phyloP scores from a whole-genome alignment of 1,284 basidiomycete species.

The Pascua guehoae region DNA sequence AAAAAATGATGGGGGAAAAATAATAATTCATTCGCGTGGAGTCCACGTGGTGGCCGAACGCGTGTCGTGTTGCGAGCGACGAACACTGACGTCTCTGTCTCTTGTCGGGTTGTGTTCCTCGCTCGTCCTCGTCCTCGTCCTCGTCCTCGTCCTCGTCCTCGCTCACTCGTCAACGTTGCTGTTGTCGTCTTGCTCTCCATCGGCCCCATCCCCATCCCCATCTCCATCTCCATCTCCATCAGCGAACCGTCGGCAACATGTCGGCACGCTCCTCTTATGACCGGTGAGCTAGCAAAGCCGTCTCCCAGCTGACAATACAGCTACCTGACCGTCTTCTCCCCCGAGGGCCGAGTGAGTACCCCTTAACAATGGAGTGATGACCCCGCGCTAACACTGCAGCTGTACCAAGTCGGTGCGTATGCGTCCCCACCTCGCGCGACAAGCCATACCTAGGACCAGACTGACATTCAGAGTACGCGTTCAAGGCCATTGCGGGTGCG shows the following conservation, averaged over 20 bases:
- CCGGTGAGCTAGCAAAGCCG: slow-evolving; percentile 29
- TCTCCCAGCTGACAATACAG: slow-evolving; percentile 28
- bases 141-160: no score
- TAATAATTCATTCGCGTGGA: slow-evolving; percentile 4
- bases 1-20: not conserved
- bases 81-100: slow-evolving; percentile 11
- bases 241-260: slow-evolving; percentile 20
- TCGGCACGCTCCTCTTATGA: slow-evolving; percentile 47
- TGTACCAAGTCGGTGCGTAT: slow-evolving; percentile 94
- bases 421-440: not conserved
- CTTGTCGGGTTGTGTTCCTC: not conserved
- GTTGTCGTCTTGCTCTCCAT: not conserved
- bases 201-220: not conserved
- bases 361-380: not conserved
- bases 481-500: slow-evolving; percentile 97
- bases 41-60: not conserved
- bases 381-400: slow-evolving; percentile 22
- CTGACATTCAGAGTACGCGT: slow-evolving; percentile 78
- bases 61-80: slow-evolving; percentile 5
- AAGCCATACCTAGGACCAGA: no score
- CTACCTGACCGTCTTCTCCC: slow-evolving; percentile 53
- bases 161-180: not conserved
- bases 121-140: not conserved
- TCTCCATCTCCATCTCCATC: no score
- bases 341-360: slow-evolving; percentile 49